Base-by-base conservation (phyloP, 1,284 basidiomycete species). In the Leccinum pseudoinsigne region DNA sequence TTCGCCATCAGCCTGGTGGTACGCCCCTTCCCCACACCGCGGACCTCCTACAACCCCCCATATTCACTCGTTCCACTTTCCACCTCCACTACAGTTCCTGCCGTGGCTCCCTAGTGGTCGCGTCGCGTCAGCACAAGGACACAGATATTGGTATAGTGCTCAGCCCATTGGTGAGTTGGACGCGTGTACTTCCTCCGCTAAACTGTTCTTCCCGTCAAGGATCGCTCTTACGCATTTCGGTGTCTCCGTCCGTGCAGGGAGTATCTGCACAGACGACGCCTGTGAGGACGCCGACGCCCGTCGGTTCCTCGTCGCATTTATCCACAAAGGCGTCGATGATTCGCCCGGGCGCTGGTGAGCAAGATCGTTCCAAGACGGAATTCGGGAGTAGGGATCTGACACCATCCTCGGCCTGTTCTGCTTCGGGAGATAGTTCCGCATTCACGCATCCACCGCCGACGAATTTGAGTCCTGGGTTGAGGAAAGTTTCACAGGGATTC, bases 401-500 rank as follows among this genome's bases (percentile, higher is more conserved):
- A n/a, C n/a, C 42, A 7, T 28, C 51, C 51, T 45, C 45, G n/a
- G 5, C n/a, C 1, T 26, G 42, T 58, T 57, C 47, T 28, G 34
- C 18, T 56, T 62, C 57, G 18, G 50, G 55, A 10, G 61, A 71
- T 36, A 55, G 40, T 4, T 55, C 63, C 5, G 57, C 62, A 36
- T 28, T 63, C 71, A 21, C n/a, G n/a, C n/a, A n/a, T n/a, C n/a
- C n/a, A n/a, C n/a, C 62, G 14, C 55, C 55, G 6, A 62, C 57
- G 47, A 69, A 64, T 64, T 62, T 63, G 11, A 59, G 57, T 11
- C 28, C 55, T 16, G 71, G 51, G 8, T 60, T 72, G 31, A 63
- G 64, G 16, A 74, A 64, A 58, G 65, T 74, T 66, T 59, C 66
- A 21, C 73, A 74, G 4, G 71, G 73, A n/a, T 75, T 72, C 45